Evolutionary conservation across 2,329 filamentous ascomycete species (phyloP).

Genomic region (Tolypocladium guangdongense): DNA sequence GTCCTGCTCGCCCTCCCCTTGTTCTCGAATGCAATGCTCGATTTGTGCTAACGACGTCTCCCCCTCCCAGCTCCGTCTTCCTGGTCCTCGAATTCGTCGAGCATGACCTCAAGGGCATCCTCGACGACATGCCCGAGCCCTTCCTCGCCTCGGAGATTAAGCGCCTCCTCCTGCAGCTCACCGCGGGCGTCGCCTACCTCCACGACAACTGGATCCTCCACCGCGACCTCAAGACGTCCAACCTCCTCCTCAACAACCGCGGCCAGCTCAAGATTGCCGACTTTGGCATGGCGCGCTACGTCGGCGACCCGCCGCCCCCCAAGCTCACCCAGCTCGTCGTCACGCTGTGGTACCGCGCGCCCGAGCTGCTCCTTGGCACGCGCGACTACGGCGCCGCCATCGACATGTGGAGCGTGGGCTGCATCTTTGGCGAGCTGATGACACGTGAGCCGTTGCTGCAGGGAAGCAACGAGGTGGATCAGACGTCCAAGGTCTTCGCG

Average conservation of each 20-base stretch:
- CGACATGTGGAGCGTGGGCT: constrained; percentile 95
- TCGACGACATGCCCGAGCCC: constrained; percentile 88
- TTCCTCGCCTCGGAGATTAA: constrained; percentile 91
- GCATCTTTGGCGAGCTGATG: constrained; percentile 88
- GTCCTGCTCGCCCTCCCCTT: constrained; percentile 4
- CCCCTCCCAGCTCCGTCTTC: constrained; percentile 52
- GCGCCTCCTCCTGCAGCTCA: constrained; percentile 74
- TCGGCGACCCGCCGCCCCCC: constrained; percentile 65
- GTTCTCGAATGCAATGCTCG: neutral
- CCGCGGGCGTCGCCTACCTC: constrained; percentile 70
- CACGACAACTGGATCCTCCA: constrained; percentile 87
- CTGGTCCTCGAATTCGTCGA: constrained; percentile 96
- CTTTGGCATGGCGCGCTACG: constrained; percentile 94
- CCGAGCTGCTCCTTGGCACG: constrained; percentile 78
- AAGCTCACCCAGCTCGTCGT: constrained; percentile 88
- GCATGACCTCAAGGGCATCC: constrained; percentile 88
- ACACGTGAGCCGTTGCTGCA: constrained; percentile 73
- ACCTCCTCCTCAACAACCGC: constrained; percentile 89
- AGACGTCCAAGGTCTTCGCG: constrained; percentile 78
- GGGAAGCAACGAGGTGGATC: constrained; percentile 86
- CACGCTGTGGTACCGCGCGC: constrained; percentile 91
- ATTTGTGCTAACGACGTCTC: neutral
- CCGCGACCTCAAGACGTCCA: constrained; percentile 87
- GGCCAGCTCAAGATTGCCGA: constrained; percentile 93
- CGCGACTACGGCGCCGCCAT: constrained; percentile 64